Evolutionary conservation across 179 eudicot species (phyloP).

Genomic region (Drosera spatulata): DNA sequence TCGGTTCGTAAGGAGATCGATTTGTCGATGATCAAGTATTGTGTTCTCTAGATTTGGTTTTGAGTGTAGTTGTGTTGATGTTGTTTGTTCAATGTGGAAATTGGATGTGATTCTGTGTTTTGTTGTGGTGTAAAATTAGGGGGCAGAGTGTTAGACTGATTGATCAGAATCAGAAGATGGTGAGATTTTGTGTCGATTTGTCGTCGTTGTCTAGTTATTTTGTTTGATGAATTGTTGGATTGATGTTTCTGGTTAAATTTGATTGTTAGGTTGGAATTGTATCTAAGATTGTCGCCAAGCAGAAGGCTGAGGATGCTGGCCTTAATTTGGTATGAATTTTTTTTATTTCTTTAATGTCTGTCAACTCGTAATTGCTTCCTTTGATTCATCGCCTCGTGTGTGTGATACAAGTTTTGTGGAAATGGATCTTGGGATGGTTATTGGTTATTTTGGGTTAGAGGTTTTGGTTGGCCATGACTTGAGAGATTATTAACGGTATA

Average conservation of each 20-base stretch:
- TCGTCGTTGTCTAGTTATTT: background rate
- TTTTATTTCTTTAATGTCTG: background rate
- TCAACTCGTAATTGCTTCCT: too few relatives aligned
- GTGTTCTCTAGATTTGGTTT: background rate
- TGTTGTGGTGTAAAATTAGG: constrained; percentile 15
- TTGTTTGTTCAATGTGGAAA: background rate
- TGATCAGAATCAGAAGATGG: constrained; percentile 54
- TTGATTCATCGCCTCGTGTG: too few relatives aligned
- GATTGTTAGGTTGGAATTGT: constrained; percentile 59
- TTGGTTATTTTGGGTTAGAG: too few relatives aligned
- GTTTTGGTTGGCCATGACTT: too few relatives aligned
- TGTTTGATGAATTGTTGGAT: background rate
- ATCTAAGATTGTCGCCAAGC: constrained; percentile 57
- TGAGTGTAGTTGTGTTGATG: background rate
- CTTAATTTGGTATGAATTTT: constrained; percentile 77
- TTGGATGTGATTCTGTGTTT: background rate
- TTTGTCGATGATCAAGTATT: constrained; percentile 9
- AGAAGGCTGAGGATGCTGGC: constrained; percentile 63
- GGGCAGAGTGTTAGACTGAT: constrained; percentile 45
- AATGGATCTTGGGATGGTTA: too few relatives aligned
- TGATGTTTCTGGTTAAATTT: constrained; percentile 2
- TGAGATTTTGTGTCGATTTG: constrained; percentile 9
- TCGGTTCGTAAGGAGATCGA: constrained; percentile 7
- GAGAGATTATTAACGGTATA: too few relatives aligned
- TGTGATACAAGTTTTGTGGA: too few relatives aligned